These are phyloP conservation scores for Luffa acutangula DNA, from an alignment of 306 rosid species.

Conservation along the genomic window DNA sequence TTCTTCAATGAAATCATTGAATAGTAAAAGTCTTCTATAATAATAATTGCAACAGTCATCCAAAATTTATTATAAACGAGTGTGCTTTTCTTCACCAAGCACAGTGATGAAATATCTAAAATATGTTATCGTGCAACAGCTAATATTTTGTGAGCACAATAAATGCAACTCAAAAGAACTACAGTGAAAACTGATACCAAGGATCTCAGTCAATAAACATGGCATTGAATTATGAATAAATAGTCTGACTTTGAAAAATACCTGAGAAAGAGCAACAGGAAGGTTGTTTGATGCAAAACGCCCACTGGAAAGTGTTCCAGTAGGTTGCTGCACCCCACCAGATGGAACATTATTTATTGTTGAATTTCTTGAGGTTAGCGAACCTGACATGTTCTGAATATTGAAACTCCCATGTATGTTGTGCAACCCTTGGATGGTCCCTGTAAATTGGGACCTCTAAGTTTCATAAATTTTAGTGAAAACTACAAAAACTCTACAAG, in stretches of 20 bases:
- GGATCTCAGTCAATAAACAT: background rate
- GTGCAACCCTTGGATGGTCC: constrained; percentile 70
- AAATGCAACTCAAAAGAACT: background rate
- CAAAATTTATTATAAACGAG: background rate
- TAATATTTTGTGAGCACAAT: background rate
- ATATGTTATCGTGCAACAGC: background rate
- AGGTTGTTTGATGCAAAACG: constrained; percentile 78
- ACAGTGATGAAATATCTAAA: background rate
- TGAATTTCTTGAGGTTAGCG: constrained; percentile 70
- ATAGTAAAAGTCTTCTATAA: background rate
- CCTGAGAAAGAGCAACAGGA: constrained; percentile 90
- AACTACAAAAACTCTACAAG: constrained; percentile 21
- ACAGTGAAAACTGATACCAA: background rate
- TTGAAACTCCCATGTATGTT: constrained; percentile 84
- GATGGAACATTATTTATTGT: constrained; percentile 66
- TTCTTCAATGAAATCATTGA: background rate
- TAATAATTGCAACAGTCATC: background rate
- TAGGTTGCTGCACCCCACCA: constrained; percentile 87
- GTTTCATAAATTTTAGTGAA: constrained; percentile 21
- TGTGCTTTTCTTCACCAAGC: background rate
- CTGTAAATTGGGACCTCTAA: constrained; percentile 39
- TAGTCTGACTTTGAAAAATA: constrained; percentile 11
- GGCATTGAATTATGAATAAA: background rate
- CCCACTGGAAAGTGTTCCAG: constrained; percentile 81
- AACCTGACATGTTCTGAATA: constrained; percentile 73